Evolutionary conservation across 2,329 filamentous ascomycete genomes (phyloP), one percentile per base, ranked within the genome.

Genomic region (Pyrenophora teres): DNA sequence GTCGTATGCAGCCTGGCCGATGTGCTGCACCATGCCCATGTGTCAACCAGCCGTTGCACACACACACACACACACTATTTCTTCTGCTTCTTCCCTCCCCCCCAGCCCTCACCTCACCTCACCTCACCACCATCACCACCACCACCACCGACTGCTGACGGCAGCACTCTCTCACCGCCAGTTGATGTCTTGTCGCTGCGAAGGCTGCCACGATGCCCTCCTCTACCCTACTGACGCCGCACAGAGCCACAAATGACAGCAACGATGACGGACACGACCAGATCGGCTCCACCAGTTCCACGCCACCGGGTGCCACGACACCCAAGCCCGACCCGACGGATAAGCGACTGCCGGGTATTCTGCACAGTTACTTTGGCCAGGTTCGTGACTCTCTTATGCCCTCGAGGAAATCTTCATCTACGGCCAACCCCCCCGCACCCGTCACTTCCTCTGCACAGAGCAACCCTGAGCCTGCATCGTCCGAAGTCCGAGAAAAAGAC

Each of bases 351-450:
- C 94, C 94, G 64, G 90, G 92, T 74, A 96, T 97, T 80, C 88
- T 94, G 83, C 85, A 87, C 76, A 95, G 88, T 82, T 97, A 94
- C 83, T 96, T 97, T 84, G 89, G 88, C 81, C 94, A 99, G 93
- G 94, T 99, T 96, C 87, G 94, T 97, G 84, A 84, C 62, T 74
- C 73, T 68, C 82, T 85, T 84, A 71, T 74, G 62, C 67, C 70
- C 60, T 67, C 70, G 60, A 69, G 71, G 65, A 74, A 52, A 8
- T 52, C 73, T 65, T 72, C 70, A 56, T 73, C 71, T 62, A 60
- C 65, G 63, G 64, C 65, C 53, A 70, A 67, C 64, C 64, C 68
- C 69, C 72, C 73, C 68, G 69, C 69, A 65, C 60, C 62, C 54
- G 57, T 59, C 54, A 54, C 68, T 64, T 65, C 57, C 38, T 36